Conservation (phyloP, 1,284 basidiomycete genomes). For the Tetrapyrgos nigripes region DNA sequence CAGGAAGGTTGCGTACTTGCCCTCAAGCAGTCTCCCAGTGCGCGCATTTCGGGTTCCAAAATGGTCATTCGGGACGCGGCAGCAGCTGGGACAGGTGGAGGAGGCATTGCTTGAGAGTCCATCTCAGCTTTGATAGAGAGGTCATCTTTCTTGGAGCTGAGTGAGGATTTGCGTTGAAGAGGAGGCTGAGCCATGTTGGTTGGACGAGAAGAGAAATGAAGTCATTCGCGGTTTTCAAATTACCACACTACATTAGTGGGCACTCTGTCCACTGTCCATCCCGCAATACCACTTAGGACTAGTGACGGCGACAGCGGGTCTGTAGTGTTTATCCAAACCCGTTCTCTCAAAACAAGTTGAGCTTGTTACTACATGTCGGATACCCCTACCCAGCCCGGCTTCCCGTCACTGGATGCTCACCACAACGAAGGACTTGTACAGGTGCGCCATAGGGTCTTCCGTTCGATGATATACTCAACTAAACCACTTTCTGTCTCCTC, state of each 20-base stretch:
- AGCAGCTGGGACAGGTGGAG: slow-evolving; percentile 58
- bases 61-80: slow-evolving; percentile 41
- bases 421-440: slow-evolving; percentile 5
- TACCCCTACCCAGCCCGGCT: neutral
- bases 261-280: too few relatives aligned
- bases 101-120: slow-evolving; percentile 58
- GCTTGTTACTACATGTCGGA: slow-evolving; percentile 1
- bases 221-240: neutral
- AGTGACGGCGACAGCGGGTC: neutral
- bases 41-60: slow-evolving; percentile 68
- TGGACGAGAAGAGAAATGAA: neutral
- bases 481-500: too few relatives aligned
- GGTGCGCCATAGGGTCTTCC: too few relatives aligned
- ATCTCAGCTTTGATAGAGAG: slow-evolving; percentile 26
- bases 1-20: slow-evolving; percentile 36
- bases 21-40: slow-evolving; percentile 62
- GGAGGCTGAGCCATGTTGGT: neutral
- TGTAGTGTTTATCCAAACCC: neutral
- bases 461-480: too few relatives aligned
- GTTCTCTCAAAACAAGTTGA: neutral
- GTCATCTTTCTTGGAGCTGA: slow-evolving; percentile 3
- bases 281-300: too few relatives aligned
- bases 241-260: too few relatives aligned
- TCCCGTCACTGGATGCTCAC: slow-evolving; percentile 6
- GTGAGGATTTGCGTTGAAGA: neutral